Evolutionary conservation across 1,139 yeast species (phyloP).

Genomic region (Hemisphaericaspora xylanilytica): DNA sequence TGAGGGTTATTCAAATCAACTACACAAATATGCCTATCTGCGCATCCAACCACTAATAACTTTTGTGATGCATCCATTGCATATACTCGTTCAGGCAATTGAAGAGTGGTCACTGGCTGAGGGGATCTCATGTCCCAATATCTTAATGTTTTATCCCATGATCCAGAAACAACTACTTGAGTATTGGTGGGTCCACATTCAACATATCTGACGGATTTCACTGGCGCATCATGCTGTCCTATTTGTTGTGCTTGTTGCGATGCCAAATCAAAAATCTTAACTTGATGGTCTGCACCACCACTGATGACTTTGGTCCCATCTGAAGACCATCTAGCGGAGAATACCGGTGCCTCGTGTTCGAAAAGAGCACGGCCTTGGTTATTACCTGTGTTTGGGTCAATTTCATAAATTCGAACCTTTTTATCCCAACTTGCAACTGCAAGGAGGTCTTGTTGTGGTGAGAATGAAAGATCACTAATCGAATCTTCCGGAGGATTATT

Average conservation of each 20-base stretch:
- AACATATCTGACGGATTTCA: conserved; percentile 70
- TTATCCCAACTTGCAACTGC: conserved; percentile 95
- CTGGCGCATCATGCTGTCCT: conserved; percentile 85
- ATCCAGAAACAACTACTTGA: conserved; percentile 85
- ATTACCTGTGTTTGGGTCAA: conserved; percentile 61
- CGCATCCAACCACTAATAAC: conserved; percentile 86
- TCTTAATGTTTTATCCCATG: conserved; percentile 93
- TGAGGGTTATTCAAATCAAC: conserved; percentile 84
- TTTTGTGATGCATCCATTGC: conserved; percentile 83
- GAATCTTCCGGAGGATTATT: conserved; percentile 91
- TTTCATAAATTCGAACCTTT: conserved; percentile 89
- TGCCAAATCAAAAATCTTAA: conserved; percentile 77
- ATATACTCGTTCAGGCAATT: conserved; percentile 87
- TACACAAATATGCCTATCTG: conserved; percentile 78
- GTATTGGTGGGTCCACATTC: conserved; percentile 79
- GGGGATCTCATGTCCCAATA: conserved; percentile 94
- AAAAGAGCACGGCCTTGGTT: conserved; percentile 86
- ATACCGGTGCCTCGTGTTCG: conserved; percentile 88
- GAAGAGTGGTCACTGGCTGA: conserved; percentile 76
- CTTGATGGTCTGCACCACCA: conserved; percentile 93
- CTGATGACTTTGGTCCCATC: conserved; percentile 89
- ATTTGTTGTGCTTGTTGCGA: conserved; percentile 81
- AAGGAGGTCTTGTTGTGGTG: conserved; percentile 84
- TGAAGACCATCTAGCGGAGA: conserved; percentile 74
- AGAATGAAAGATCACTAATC: conserved; percentile 79